These are phyloP conservation scores for Wickerhamomyces ciferrii DNA, from an alignment of 805 yeast genomes.

Conservation along the genomic window DNA sequence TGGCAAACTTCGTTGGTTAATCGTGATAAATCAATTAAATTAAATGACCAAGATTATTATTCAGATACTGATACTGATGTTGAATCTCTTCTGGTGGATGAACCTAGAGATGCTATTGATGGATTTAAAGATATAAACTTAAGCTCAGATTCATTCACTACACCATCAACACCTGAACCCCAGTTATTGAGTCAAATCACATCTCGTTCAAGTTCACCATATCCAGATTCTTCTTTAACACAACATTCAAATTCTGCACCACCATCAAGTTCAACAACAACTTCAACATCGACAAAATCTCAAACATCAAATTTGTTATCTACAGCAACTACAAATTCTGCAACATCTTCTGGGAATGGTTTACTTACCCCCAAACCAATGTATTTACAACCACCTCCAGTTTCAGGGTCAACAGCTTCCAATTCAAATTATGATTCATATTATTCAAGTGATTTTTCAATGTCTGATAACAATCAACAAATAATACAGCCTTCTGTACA, in stretches of 20 bases:
- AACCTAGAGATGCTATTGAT: slow-evolving; percentile 3
- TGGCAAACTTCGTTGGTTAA: slow-evolving; percentile 12
- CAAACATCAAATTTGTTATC: not conserved
- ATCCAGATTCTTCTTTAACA: not conserved
- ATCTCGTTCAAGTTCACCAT: not conserved
- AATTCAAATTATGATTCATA: slow-evolving; percentile 5
- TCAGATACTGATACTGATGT: slow-evolving; percentile 22
- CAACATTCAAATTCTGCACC: not conserved
- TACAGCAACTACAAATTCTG: not conserved
- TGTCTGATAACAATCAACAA: not conserved
- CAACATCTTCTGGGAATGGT: not conserved
- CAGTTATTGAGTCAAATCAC: not conserved
- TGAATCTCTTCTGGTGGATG: slow-evolving; percentile 16
- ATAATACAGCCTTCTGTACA: not conserved
- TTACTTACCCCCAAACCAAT: not conserved
- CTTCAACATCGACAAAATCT: not conserved
- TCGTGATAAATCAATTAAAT: slow-evolving; percentile 1
- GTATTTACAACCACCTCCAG: not conserved
- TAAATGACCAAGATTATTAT: slow-evolving; percentile 21
- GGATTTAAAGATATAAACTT: not conserved
- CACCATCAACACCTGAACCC: not conserved
- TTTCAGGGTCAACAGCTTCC: not conserved
- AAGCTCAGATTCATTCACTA: not conserved
- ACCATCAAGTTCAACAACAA: not conserved
- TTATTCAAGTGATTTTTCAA: slow-evolving; percentile 4